phyloP scores from a whole-genome alignment of 2,329 filamentous ascomycete genomes.

The Talaromyces sp. region DNA sequence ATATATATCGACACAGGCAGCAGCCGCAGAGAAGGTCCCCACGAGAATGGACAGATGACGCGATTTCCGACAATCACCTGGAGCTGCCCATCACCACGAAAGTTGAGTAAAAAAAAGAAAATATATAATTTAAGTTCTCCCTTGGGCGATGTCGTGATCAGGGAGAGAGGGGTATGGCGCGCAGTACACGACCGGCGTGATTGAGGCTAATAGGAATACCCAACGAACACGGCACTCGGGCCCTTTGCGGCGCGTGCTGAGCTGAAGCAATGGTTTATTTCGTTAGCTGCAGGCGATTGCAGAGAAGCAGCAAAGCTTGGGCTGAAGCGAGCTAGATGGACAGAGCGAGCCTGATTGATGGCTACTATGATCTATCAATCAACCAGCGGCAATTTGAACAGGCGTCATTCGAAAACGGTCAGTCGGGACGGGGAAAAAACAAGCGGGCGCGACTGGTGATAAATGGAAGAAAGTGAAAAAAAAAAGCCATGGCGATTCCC shows the following conservation, averaged over 20 bases:
- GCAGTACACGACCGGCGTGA: background rate
- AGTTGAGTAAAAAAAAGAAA: constrained; percentile 10
- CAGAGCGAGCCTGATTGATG: background rate
- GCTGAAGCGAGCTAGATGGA: background rate
- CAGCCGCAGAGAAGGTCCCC: background rate
- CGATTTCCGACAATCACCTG: background rate
- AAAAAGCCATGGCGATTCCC: background rate
- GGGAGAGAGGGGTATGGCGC: background rate
- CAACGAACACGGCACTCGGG: background rate
- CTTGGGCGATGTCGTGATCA: constrained; percentile 11
- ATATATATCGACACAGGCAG: background rate
- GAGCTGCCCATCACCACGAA: constrained; percentile 1
- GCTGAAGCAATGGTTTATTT: background rate
- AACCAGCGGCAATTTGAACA: background rate
- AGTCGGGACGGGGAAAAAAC: background rate
- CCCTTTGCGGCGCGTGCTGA: background rate
- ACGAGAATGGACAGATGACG: background rate
- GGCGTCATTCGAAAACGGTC: background rate
- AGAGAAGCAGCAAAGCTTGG: background rate
- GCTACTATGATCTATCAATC: no score
- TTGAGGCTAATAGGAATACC: constrained; percentile 2
- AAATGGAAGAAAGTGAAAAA: background rate
- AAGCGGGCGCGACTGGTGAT: background rate
- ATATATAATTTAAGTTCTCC: constrained; percentile 2
- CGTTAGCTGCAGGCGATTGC: background rate